Base-by-base conservation (phyloP, 1,284 basidiomycete genomes). In the Trichosporon sp. region DNA sequence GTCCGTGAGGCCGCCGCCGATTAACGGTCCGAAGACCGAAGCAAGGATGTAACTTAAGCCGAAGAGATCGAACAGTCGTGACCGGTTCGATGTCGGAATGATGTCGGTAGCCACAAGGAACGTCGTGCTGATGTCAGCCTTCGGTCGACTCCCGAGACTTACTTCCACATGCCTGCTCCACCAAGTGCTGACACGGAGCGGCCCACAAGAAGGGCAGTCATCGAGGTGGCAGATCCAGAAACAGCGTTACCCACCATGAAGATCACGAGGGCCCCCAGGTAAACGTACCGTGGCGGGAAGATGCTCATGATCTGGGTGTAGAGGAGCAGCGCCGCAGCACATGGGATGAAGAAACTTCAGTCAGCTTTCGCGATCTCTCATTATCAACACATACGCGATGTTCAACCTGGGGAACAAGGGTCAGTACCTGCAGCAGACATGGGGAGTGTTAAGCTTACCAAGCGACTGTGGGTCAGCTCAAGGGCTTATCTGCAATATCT, bases 131-230 rank as follows among this genome's bases (percentile, higher is more conserved):
- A n/a, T 32, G 15, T 60, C 56, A 60, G 56, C 6, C 3, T 8
- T 15, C 3, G 27, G 23, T 70, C 13, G 11, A 8, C 3, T 2
- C n/a, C 2, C 5, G 11, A 2, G 13, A 64, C 74, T 70, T 67
- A 75, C 74, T 76, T 76, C 72, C 72, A 76, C 64, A 75, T 65
- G n/a, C 75, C 75, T 0, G 74, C 74, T 38, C 76, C 76, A 13
- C 76, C 76, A 4, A 77, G 69, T 11, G 74, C 75, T 3, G 74
- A 69, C 32, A 77, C 51, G 7, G 74, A 73, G 62, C 76, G 70
- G 8, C 76, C 76, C 21, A 70, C 64, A 35, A 77, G 75, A 32
- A 77, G 51, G 62, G 75, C 71, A 66, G 72, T 69, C 76, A 77
- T 77, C 11, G 70, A 72, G 4, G 64, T 60, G 0, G 76, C 76